Evolutionary conservation across 2,329 filamentous ascomycete genomes (phyloP).

Genomic region (Xylaria sp.): DNA sequence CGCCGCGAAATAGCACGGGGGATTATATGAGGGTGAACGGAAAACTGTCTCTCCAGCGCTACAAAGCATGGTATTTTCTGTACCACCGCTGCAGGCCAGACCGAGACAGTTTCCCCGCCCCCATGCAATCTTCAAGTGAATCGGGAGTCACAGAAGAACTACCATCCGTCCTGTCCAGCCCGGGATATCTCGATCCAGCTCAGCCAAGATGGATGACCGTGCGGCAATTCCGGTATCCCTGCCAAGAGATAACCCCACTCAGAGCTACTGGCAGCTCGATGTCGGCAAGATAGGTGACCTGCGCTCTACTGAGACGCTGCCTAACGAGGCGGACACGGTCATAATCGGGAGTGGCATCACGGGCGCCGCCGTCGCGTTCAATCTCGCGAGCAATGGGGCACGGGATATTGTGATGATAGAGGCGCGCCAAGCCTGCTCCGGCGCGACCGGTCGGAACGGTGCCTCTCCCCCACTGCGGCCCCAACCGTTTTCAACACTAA

Average conservation of each 20-base stretch:
- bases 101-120: background rate
- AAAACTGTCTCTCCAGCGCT: too few species aligned
- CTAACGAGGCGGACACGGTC: constrained; percentile 60
- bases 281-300: constrained; percentile 57
- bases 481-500: background rate
- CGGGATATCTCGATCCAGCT: background rate
- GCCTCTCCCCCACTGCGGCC: background rate
- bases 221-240: constrained; percentile 48
- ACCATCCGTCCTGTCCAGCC: too few species aligned
- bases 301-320: constrained; percentile 56
- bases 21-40: too few species aligned
- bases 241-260: constrained; percentile 57
- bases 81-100: too few species aligned
- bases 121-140: too few species aligned
- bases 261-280: constrained; percentile 67
- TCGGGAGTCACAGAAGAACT: too few species aligned
- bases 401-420: constrained; percentile 65
- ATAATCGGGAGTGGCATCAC: constrained; percentile 70
- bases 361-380: constrained; percentile 63
- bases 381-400: constrained; percentile 49
- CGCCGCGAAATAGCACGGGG: too few species aligned
- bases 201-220: constrained; percentile 44
- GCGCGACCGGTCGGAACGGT: constrained; percentile 67
- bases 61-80: too few species aligned
- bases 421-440: constrained; percentile 68